phyloP scores from a whole-genome alignment of 345 rosid genomes.

The Brassica nigra region DNA sequence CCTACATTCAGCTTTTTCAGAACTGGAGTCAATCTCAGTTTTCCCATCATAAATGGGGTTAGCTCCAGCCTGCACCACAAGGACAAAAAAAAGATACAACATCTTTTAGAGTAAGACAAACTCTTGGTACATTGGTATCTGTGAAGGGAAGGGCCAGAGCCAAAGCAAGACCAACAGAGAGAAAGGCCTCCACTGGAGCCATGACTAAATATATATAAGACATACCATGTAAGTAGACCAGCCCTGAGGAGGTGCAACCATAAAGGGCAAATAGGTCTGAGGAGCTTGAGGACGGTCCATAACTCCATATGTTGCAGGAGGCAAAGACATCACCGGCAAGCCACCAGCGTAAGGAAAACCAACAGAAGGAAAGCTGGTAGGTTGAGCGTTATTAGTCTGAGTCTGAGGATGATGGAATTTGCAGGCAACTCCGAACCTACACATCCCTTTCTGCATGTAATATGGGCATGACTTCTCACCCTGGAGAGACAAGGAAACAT shows the following conservation, averaged over 20 bases:
- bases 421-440: constrained; percentile 80
- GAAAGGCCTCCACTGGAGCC: neutral
- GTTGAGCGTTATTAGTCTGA: constrained; percentile 45
- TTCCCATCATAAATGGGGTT: constrained; percentile 48
- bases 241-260: constrained; percentile 64
- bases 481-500: constrained; percentile 40
- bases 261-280: constrained; percentile 57
- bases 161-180: neutral
- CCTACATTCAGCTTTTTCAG: constrained; percentile 76
- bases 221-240: constrained; percentile 76
- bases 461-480: constrained; percentile 79
- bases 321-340: constrained; percentile 55
- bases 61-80: constrained; percentile 48
- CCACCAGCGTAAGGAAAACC: constrained; percentile 62
- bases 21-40: constrained; percentile 55
- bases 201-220: neutral
- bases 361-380: constrained; percentile 45
- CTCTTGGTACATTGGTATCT: constrained; percentile 4
- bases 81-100: neutral
- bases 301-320: constrained; percentile 54
- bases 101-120: constrained; percentile 15
- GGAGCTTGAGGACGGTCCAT: constrained; percentile 48
- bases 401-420: constrained; percentile 80
- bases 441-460: constrained; percentile 74
- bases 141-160: neutral